A percentile compares a stretch with the other conserved stretches of the same genome.
Evolutionary conservation across 164 flowering plant genomes (phyloP).

Genomic region (Aristolochia californica): DNA sequence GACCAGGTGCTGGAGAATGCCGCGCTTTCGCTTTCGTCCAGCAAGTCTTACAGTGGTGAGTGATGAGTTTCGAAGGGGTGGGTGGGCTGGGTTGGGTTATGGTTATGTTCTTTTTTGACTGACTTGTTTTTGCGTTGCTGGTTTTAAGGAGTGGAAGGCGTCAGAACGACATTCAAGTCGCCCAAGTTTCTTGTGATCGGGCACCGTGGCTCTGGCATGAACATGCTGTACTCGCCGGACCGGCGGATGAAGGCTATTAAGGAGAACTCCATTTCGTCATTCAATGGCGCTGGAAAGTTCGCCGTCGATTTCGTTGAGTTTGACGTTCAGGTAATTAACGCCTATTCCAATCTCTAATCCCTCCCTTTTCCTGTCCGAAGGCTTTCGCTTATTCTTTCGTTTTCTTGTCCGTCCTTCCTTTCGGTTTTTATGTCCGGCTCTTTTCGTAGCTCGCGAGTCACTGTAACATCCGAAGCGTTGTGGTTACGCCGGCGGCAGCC

Average conservation of each 20-base stretch:
- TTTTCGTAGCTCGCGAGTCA: too few species aligned
- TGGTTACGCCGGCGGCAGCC: too few species aligned
- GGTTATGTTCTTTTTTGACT: too few species aligned
- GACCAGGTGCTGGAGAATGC: slow-evolving; percentile 37
- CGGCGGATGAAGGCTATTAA: slow-evolving; percentile 52
- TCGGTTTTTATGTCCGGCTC: too few species aligned
- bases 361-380: too few species aligned
- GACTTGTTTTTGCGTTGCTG: neutral
- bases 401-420: too few species aligned
- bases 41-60: slow-evolving; percentile 21
- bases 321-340: slow-evolving; percentile 64
- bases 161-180: slow-evolving; percentile 6
- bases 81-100: neutral
- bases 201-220: slow-evolving; percentile 87
- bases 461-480: too few species aligned
- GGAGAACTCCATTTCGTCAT: slow-evolving; percentile 69
- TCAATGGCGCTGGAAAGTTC: slow-evolving; percentile 47
- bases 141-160: slow-evolving; percentile 14
- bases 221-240: slow-evolving; percentile 49
- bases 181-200: slow-evolving; percentile 61
- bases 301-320: slow-evolving; percentile 69
- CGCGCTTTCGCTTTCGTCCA: slow-evolving; percentile 13
- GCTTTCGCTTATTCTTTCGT: neutral
- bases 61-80: neutral
- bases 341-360: too few species aligned